Conservation (phyloP, 2,329 filamentous ascomycete genomes). For the Aspergillus ruber region DNA sequence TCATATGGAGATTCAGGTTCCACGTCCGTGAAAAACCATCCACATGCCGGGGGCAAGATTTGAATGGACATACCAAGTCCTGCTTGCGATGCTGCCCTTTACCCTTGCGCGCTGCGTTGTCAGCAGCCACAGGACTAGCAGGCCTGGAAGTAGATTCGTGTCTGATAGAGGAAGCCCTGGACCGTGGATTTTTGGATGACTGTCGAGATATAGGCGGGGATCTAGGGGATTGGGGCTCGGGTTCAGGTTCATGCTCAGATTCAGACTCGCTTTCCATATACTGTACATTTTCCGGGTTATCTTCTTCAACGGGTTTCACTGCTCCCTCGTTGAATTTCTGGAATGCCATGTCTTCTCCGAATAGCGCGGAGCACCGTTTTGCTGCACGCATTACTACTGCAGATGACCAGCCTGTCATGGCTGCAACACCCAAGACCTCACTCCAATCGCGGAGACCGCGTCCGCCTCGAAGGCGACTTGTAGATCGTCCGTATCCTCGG, state of each 20-base stretch:
- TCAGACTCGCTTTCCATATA: conserved; percentile 30
- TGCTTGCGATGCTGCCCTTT: conserved; percentile 22
- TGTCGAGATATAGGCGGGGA: conserved; percentile 2
- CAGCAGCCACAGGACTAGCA: conserved; percentile 3
- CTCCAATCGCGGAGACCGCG: conserved; percentile 66
- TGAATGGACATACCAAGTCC: conserved; percentile 27
- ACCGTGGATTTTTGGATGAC: conserved; percentile 3
- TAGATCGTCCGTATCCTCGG: conserved; percentile 6
- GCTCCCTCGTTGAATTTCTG: conserved; percentile 46
- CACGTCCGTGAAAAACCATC: conserved; percentile 31
- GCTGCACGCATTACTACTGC: conserved; percentile 62
- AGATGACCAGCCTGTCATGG: conserved; percentile 63
- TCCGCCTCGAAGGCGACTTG: conserved; percentile 5
- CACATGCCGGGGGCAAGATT: conserved; percentile 20
- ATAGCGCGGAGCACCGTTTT: conserved; percentile 67
- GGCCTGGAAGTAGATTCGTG: conserved; percentile 9
- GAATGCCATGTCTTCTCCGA: conserved; percentile 64
- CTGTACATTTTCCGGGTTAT: conserved; percentile 16
- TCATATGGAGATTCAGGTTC: conserved; percentile 33
- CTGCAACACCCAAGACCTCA: conserved; percentile 72
- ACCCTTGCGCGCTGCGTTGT: conserved; percentile 8
- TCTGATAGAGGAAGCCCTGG: conserved; percentile 7
- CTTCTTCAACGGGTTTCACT: conserved; percentile 13
- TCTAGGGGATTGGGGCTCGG: not conserved
- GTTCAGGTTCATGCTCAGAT: conserved; percentile 9